Base-by-base conservation (phyloP, 768 basidiomycete genomes). In the Leucocoprinus sp. region DNA sequence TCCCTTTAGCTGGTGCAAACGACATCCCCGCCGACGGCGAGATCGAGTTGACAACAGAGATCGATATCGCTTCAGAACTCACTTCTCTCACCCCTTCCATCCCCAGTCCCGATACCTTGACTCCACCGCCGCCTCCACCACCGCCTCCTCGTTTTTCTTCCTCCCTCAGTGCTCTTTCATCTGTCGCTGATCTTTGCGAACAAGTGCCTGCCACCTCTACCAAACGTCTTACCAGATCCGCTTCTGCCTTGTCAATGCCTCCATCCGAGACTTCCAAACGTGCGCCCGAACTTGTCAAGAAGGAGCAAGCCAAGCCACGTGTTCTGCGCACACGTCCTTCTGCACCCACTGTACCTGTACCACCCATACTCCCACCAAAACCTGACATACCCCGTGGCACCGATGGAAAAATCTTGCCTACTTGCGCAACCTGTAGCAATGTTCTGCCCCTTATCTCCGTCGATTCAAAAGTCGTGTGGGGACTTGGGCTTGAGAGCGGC, bases 391-490 rank as follows among this genome's bases (percentile, higher is more conserved):
- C 72, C 3, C 61, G 71, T 50, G 84, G 80, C 23, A 65, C 74
- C 40, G 81, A 84, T 56, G 84, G 84, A 21, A 79, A 76, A 57
- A 73, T 70, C 14, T 62, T 86, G 23, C 85, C 86, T 38, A 76
- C 64, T n/a, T 89, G 85, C 51, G 64, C 70, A 56, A 88, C 82
- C 19, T 88, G 85, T 61, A 66, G 64, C 42, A 85, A 79, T 57
- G 66, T 87, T 42, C 60, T 89, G 53, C 85, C 85, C 2, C 72
- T 89, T 48, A 88, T 88, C 53, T 75, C 80, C 40, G 80, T 87
- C 21, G 82, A 86, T 61, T 75, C 74, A 33, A 70, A 80, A 59
- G 75, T 87, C 18, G 82, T 87, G 27, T 87, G 84, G 82, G 86
- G 84, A 17, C 65, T 82, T 33, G 70, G 67, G 33, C 49, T 72